phyloP scores from a whole-genome alignment of 208 protist species.

The Leishmania mexicana region DNA sequence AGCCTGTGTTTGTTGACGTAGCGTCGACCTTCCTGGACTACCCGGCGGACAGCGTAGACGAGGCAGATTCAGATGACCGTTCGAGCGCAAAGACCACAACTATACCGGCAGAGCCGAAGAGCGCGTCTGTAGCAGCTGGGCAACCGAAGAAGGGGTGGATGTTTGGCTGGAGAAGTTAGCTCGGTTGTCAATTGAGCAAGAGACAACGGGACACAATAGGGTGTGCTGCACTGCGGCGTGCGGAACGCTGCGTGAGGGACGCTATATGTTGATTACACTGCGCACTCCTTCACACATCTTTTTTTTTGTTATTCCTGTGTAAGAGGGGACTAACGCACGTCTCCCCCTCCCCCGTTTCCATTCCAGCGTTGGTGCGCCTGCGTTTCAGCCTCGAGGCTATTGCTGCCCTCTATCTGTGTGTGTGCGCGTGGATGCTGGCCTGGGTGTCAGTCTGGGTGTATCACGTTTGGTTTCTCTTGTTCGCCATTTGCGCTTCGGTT shows the following conservation, averaged over 20 bases:
- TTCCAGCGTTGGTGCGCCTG: not conserved
- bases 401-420: not conserved
- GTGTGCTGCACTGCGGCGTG: not conserved
- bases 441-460: not conserved
- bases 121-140: not conserved
- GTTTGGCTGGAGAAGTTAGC: conserved; percentile 26
- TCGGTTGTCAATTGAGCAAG: not conserved
- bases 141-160: conserved; percentile 24
- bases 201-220: not conserved
- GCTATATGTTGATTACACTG: too few relatives aligned
- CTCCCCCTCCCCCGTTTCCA: too few relatives aligned
- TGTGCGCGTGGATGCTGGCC: not conserved
- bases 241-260: not conserved
- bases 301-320: not conserved
- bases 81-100: not conserved
- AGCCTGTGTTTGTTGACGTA: conserved; percentile 88
- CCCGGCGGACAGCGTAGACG: conserved; percentile 19
- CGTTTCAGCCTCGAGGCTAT: not conserved
- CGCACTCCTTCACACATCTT: too few relatives aligned
- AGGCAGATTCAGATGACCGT: not conserved
- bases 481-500: not conserved
- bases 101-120: conserved; percentile 10
- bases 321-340: too few relatives aligned
- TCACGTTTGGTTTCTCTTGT: not conserved
- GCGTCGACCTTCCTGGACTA: conserved; percentile 82